Base-by-base conservation (phyloP, 768 basidiomycete species). In the Trametes cinnabarina region DNA sequence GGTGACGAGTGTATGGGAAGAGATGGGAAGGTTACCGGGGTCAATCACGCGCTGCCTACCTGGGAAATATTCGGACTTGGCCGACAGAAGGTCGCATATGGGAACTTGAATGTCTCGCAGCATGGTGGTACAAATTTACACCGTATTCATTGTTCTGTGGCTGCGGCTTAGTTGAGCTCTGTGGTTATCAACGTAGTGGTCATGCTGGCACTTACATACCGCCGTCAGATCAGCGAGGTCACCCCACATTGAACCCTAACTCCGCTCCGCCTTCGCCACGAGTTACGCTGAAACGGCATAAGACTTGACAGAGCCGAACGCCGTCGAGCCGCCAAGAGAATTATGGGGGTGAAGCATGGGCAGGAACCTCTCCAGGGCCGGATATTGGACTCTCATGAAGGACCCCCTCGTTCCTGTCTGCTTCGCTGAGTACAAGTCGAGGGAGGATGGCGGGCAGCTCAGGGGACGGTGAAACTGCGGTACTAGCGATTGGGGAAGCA, bases 381-480 rank as follows among this genome's bases (percentile, higher is more conserved):
- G 60, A 47, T 32, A 57, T 19, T 8, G 60, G 60, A 30, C 60
- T 61, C 15, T 61, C 60, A 46, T 61, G 60, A 47, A 61, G 8
- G n/a, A 56, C 46, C 47, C 46, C 50, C 47, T 47, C 54, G 54
- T 55, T 55, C 54, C 39, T 56, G 50, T 57, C 60, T 19, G 51
- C 55, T 7, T 61, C 60, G 47, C 46, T 57, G 44, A 61, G 35
- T 3, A 61, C 25, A 20, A 61, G 51, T 25, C 41, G 43, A 22
- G 60, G 58, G 8, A 63, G 28, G 23, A 55, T 48, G 23, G 49
- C 20, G 3, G 57, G 37, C 20, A 59, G 37, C 23, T 63, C 60
- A 10, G 55, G 55, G 6, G 66, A 65, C 6, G 59, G 59, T 58
- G 64, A 28, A 57, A 66, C 47, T 56, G 68, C 66, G 55, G 48